A percentile compares a stretch with the other conserved stretches of the same genome.
These are phyloP conservation scores for Leucocoprinus leucothites DNA, from an alignment of 768 basidiomycete genomes.

Conservation along the genomic window DNA sequence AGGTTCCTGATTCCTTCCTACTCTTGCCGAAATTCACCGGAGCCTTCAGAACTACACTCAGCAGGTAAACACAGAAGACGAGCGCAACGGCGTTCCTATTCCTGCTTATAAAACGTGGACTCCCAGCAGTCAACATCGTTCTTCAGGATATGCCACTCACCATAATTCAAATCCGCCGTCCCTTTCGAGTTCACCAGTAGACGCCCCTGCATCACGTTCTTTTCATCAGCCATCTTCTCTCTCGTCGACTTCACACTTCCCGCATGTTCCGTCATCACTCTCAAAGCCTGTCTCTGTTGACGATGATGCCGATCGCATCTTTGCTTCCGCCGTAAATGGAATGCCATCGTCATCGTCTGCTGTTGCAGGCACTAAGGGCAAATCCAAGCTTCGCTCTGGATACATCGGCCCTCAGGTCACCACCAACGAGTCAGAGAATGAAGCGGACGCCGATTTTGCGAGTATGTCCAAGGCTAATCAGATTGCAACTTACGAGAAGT, in stretches of 20 bases:
- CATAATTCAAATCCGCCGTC: neutral
- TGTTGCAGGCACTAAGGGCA: too few relatives aligned
- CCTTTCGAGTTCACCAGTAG: slow-evolving; percentile 9
- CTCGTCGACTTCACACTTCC: slow-evolving; percentile 5
- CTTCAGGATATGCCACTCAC: slow-evolving; percentile 1
- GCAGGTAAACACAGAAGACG: slow-evolving; percentile 11
- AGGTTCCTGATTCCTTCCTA: neutral
- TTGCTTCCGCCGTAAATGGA: neutral
- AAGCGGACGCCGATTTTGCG: slow-evolving; percentile 27
- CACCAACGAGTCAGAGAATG: slow-evolving; percentile 26
- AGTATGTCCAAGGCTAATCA: slow-evolving; percentile 23
- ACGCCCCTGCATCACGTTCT: neutral
- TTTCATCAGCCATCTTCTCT: slow-evolving; percentile 1
- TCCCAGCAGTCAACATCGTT: neutral
- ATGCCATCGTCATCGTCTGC: neutral
- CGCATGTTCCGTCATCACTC: slow-evolving; percentile 1
- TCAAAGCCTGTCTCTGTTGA: neutral
- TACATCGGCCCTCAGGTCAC: slow-evolving; percentile 34
- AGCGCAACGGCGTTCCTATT: slow-evolving; percentile 11
- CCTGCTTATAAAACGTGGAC: neutral
- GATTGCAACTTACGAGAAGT: slow-evolving; percentile 37
- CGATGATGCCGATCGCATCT: slow-evolving; percentile 1
- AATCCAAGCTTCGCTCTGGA: slow-evolving; percentile 17
- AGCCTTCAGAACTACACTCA: neutral
- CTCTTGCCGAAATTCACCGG: neutral